phyloP scores from a whole-genome alignment of 768 basidiomycete genomes.

The Tubosaeta sp. region DNA sequence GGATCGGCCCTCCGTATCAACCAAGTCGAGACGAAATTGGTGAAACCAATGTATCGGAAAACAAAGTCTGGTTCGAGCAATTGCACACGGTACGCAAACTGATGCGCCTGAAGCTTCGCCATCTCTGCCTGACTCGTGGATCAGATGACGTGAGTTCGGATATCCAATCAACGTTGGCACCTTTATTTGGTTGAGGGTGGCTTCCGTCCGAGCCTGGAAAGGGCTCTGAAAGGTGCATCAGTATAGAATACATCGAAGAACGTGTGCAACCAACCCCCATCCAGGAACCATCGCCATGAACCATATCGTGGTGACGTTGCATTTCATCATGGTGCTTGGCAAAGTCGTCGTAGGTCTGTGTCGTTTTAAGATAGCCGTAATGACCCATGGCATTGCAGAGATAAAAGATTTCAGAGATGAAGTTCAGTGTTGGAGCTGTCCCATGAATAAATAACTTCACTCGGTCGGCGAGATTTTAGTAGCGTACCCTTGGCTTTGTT shows the following conservation, averaged over 20 bases:
- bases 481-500: slow-evolving; percentile 45
- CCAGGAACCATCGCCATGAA: slow-evolving; percentile 79
- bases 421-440: slow-evolving; percentile 71
- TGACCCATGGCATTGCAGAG: slow-evolving; percentile 84
- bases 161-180: slow-evolving; percentile 30
- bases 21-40: slow-evolving; percentile 92
- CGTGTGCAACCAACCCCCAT: slow-evolving; percentile 54
- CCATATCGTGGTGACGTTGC: slow-evolving; percentile 68
- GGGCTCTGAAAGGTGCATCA: slow-evolving; percentile 47
- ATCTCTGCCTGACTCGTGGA: slow-evolving; percentile 53
- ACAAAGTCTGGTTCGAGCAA: slow-evolving; percentile 83
- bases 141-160: not conserved
- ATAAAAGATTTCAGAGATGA: slow-evolving; percentile 95
- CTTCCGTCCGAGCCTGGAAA: slow-evolving; percentile 71
- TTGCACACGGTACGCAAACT: slow-evolving; percentile 81
- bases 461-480: not conserved
- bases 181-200: slow-evolving; percentile 74
- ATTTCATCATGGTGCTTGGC: slow-evolving; percentile 73
- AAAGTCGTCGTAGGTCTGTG: slow-evolving; percentile 70
- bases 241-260: not conserved
- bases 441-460: not conserved
- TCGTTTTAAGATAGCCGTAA: slow-evolving; percentile 80
- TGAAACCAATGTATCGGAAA: slow-evolving; percentile 74
- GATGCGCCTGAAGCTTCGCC: slow-evolving; percentile 62
- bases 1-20: slow-evolving; percentile 89